Evolutionary conservation across 257 asterid species (phyloP), one percentile per base, ranked within the genome.

Genomic region (Capsicum rhomboideum): DNA sequence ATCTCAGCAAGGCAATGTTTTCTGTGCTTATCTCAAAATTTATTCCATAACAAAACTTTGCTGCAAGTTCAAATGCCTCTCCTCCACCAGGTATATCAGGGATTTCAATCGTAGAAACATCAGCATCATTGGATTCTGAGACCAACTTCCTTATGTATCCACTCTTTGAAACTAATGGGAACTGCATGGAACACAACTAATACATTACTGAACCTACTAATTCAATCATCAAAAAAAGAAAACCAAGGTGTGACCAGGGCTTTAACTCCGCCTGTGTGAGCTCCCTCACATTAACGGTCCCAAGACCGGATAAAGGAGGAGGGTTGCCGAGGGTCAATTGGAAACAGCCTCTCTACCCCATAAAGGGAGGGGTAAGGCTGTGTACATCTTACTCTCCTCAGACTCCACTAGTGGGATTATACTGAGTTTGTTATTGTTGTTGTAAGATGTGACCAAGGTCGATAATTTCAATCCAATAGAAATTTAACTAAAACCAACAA

Each of bases 21-120:
- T 92, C 92, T 26, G 95, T 90, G 37, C 84, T 88, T 8, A 95
- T 92, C 86, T 94, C 99, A 52, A 94, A 93, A 86, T 91, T 92
- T 37, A 94, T 93, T 29, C 99, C 97, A 74, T 95, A 95, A 86
- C 99, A 94, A 82, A 95, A 95, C 34, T 93, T 95, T 5, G 97
- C 98, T 0, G 97, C 94, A 16, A 95, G 94, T 87, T 94, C 98
- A 80, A 95, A 95, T 26, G 92, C 95, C 71, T 93, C 97, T 10
- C 94, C 90, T 31, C 99, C 99, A 26, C 98, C 99, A 2, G 99
- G 97, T 31, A 94, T 50, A 28, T 90, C 94, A 10, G 93, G 92
- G 89, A 95, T 79, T 56, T 95, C 92, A 14, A 95, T 59, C 0
- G 31, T 82, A 13, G 93, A 71, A 78, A 90, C 82, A 52, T 90